Conservation (phyloP, 2,329 filamentous ascomycete genomes). For the Hortaea werneckii region DNA sequence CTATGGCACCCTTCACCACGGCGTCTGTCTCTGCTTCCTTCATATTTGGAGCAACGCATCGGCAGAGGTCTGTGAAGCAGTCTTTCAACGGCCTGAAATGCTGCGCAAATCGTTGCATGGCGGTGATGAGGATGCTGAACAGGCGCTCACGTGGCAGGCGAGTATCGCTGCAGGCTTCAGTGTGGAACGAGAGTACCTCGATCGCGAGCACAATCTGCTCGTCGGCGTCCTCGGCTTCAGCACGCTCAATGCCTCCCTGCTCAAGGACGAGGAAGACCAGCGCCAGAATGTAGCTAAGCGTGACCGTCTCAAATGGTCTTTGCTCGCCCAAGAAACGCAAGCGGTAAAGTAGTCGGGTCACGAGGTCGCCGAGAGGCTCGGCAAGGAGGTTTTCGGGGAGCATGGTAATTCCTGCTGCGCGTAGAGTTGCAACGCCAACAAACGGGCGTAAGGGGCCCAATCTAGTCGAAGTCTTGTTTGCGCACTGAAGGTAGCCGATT, state of each 20-base stretch:
- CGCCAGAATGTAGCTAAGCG: constrained; percentile 77
- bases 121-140: constrained; percentile 59
- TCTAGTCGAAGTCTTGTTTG: constrained; percentile 62
- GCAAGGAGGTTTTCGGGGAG: constrained; percentile 62
- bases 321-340: constrained; percentile 86
- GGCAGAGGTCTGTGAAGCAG: constrained; percentile 75
- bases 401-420: constrained; percentile 63
- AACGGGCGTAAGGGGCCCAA: constrained; percentile 71
- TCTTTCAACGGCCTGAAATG: constrained; percentile 95
- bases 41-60: constrained; percentile 76
- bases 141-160: constrained; percentile 68
- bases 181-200: constrained; percentile 84
- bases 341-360: constrained; percentile 83
- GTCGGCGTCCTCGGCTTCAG: constrained; percentile 64
- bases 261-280: constrained; percentile 69
- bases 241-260: constrained; percentile 64
- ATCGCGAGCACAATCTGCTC: constrained; percentile 82
- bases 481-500: constrained; percentile 67
- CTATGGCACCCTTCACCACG: constrained; percentile 68
- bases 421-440: constrained; percentile 76
- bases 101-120: constrained; percentile 82
- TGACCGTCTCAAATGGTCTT: constrained; percentile 81
- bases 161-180: constrained; percentile 63
- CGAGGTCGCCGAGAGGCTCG: constrained; percentile 69
- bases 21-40: constrained; percentile 59